phyloP scores from a whole-genome alignment of 805 yeast genomes.

The Candida sithepensis region DNA sequence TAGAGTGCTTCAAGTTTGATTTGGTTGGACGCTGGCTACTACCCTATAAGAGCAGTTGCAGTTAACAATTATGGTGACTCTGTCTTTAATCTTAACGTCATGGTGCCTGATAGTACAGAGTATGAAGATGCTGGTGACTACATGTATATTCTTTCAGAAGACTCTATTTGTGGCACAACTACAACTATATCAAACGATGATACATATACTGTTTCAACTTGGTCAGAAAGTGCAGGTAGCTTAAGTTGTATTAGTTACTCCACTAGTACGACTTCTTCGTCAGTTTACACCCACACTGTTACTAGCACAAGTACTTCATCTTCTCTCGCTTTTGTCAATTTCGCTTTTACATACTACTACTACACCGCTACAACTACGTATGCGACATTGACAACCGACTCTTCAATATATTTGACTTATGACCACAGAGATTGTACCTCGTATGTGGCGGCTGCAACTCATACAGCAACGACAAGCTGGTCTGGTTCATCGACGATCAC shows the following conservation, averaged over 20 bases:
- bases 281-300: neutral
- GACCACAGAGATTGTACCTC: conserved; percentile 1
- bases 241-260: neutral
- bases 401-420: neutral
- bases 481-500: conserved; percentile 1
- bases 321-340: neutral
- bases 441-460: neutral
- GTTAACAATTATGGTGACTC: conserved; percentile 19
- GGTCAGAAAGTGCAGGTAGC: neutral
- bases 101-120: conserved; percentile 18
- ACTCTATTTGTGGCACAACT: conserved; percentile 1
- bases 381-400: neutral
- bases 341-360: neutral
- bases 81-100: conserved; percentile 14
- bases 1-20: neutral
- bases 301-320: neutral
- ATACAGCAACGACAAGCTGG: conserved; percentile 2
- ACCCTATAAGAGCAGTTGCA: conserved; percentile 29
- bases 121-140: conserved; percentile 15
- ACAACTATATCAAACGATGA: conserved; percentile 1
- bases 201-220: conserved; percentile 1
- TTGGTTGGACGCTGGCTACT: conserved; percentile 21
- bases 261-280: neutral
- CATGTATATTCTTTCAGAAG: conserved; percentile 11
- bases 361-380: neutral